Evolutionary conservation across 352 stramenopile genomes (phyloP), one percentile per base, ranked within the genome.

Genomic region (Globisporangium parvum): DNA sequence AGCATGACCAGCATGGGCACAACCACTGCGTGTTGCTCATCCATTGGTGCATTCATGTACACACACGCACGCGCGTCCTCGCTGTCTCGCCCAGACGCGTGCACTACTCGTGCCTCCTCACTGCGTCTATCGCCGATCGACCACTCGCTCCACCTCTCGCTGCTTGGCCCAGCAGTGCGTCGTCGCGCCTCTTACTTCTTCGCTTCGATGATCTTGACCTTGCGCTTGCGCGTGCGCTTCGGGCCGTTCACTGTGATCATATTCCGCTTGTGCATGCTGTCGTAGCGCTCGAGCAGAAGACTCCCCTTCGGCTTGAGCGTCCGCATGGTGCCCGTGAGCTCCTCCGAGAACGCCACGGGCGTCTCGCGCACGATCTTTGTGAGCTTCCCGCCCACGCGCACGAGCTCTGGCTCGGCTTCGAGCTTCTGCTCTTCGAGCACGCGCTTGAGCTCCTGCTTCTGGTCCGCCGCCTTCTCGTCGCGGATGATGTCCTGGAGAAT

Each of bases 221-320:
- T 91, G 57, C 68, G 65, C 67, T 91, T 91, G 64, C 67, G 66
- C 26, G 76, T 82, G 59, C 75, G 70, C 49, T 68, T 73, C n/a
- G 75, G 73, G 35, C 76, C 65, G 37, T 83, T 85, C 55, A 88
- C 74, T 46, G 88, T 67, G 55, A 94, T 87, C 77, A 87, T 71
- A 66, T 93, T 94, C 57, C 85, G 82, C 71, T 91, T 90, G 77
- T 91, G 85, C 50, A 94, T 61, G 71, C 77, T 91, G 65, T 94
- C 85, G 62, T 87, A 93, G 33, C 85, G 81, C 55, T 94, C 85
- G 46, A 91, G 65, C 20, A 94, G 65, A 41, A 81, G 77, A 55
- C 87, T 74, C 51, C 82, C 81, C 73, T 92, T 94, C 15, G 81
- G 85, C 57, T 87, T 87, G 14, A 92, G 67, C 33, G 73, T 80